Percentiles rank a stretch among this genome's conserved stretches.
These are phyloP conservation scores for Grifola frondosa DNA, from an alignment of 1,284 basidiomycete species.

Conservation along the genomic window DNA sequence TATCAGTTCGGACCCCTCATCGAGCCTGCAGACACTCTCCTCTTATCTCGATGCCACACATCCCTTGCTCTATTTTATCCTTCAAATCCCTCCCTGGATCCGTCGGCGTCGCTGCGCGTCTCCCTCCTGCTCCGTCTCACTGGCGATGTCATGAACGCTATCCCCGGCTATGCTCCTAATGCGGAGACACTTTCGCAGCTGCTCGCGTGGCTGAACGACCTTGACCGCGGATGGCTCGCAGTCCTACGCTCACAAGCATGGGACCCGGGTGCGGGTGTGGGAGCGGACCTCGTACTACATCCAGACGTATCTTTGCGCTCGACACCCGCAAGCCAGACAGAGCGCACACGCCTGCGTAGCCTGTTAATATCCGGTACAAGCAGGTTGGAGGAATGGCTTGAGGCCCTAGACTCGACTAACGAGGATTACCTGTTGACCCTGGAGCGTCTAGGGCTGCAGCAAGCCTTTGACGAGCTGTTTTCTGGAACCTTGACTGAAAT, in stretches of 20 bases:
- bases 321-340: constrained; percentile 61
- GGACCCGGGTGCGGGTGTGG: constrained; percentile 54
- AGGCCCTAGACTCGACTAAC: constrained; percentile 27
- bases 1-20: constrained; percentile 51
- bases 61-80: constrained; percentile 54
- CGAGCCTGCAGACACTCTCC: constrained; percentile 52
- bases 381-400: constrained; percentile 68
- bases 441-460: constrained; percentile 52
- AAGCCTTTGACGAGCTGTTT: constrained; percentile 63
- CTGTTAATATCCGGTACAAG: constrained; percentile 58
- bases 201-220: constrained; percentile 63
- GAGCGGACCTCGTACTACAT: constrained; percentile 43
- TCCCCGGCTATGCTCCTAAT: constrained; percentile 56
- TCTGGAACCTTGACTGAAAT: constrained; percentile 55
- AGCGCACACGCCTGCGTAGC: constrained; percentile 63
- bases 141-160: constrained; percentile 56
- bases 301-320: constrained; percentile 35
- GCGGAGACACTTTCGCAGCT: constrained; percentile 46
- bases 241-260: constrained; percentile 62
- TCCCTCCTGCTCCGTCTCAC: constrained; percentile 69
- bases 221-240: constrained; percentile 69
- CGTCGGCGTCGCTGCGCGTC: constrained; percentile 62
- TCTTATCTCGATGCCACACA: constrained; percentile 57
- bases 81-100: constrained; percentile 72
- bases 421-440: constrained; percentile 30